Percentiles rank a stretch among this genome's conserved stretches.
Evolutionary conservation across 768 basidiomycete genomes (phyloP).

Genomic region (Suillus americanus): DNA sequence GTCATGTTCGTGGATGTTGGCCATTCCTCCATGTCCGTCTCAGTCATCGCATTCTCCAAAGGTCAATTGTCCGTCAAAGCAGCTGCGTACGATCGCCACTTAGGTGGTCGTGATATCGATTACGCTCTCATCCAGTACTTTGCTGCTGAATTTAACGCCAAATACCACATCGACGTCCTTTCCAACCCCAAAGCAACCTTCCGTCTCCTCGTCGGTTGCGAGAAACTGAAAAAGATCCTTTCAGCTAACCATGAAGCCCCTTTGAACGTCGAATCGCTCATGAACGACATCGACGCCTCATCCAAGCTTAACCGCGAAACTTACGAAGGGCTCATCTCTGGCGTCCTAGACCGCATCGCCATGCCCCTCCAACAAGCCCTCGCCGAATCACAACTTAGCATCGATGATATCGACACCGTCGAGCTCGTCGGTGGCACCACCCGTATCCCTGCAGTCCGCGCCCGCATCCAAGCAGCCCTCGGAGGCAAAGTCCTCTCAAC

Average conservation of each 20-base stretch:
- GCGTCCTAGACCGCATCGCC: conserved; percentile 75
- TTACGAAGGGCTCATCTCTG: conserved; percentile 75
- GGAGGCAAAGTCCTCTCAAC: conserved; percentile 80
- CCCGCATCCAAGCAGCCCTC: conserved; percentile 82
- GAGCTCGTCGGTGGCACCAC: conserved; percentile 95
- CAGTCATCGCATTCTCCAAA: conserved; percentile 92
- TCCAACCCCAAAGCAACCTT: conserved; percentile 90
- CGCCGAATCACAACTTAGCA: conserved; percentile 71
- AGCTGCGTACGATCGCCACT: conserved; percentile 88
- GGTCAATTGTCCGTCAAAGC: conserved; percentile 86
- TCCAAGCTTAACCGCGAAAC: conserved; percentile 82
- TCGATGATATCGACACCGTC: conserved; percentile 86
- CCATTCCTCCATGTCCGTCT: conserved; percentile 84
- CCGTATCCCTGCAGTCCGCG: conserved; percentile 90
- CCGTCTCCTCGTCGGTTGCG: conserved; percentile 85
- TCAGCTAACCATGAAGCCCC: conserved; percentile 91
- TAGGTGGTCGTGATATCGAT: conserved; percentile 97
- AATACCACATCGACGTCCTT: conserved; percentile 97
- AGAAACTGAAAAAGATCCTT: conserved; percentile 94
- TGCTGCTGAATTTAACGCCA: conserved; percentile 87
- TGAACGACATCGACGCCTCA: conserved; percentile 93
- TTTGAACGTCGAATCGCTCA: conserved; percentile 92
- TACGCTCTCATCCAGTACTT: conserved; percentile 88
- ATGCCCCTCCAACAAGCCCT: conserved; percentile 78
- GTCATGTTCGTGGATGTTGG: conserved; percentile 96